Base-by-base conservation (phyloP, 176 grass and related monocot species). In the Carex cristatella region DNA sequence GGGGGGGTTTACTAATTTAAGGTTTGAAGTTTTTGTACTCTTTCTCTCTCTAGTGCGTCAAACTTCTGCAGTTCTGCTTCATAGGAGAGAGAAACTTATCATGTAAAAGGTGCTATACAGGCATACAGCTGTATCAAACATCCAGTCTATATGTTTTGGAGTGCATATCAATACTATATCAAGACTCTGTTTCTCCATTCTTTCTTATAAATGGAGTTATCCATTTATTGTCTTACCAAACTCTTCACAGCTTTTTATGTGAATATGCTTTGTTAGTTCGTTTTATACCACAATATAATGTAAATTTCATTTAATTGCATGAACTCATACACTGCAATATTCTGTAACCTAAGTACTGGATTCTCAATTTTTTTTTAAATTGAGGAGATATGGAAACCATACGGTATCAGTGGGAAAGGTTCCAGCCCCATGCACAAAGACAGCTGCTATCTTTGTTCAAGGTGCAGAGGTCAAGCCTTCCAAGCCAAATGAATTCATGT, bases 81-180 rank as follows among this genome's bases (percentile, higher is more conserved):
- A 28, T 53, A 11, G 18, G 59, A 72, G 66, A 49, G 62, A 58
- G 75, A 83, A 63, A 73, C 80, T 83, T 68, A 86, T 81, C 61
- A 76, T 19, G 37, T 64, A 83, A 79, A 51, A 54, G 3, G 86
- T 87, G 80, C 68, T 65, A 51, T 87, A 82, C 86, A 87, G 80
- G 58, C 56, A 51, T 87, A 82, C 86, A 87, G 86, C 86, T 87
- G 86, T 82, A 83, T 14, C 79, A 75, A 87, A 64, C 58, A 56
- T 82, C 61, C 37, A 42, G 40, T 86, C 30, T 80, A 35, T 30
- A 69, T 80, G 73, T 77, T 83, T 83, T 69, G 63, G 81, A 66
- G 44, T 54, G 42, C 81, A 83, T 67, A 65, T 55, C 13, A 53
- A 83, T 68, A 15, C 27, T 66, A 54, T 76, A 31, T 10, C 28